Percentiles rank a stretch among this genome's conserved stretches.
Conservation (phyloP, 352 stramenopile species). For the Elongisporangium undulatum region DNA sequence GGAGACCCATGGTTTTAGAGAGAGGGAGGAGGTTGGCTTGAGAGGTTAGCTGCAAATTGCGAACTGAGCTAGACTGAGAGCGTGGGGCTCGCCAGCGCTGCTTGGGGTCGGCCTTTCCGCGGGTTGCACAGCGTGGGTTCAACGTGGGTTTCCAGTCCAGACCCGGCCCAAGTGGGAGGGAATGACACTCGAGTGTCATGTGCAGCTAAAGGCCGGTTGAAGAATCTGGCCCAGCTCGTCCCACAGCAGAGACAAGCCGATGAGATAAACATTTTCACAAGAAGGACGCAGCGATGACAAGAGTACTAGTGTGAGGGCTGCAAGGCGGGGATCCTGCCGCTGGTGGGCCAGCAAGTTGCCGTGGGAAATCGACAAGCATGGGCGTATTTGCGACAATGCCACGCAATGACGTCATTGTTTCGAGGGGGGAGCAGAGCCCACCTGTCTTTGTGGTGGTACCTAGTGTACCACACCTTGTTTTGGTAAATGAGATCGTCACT, state of each 20-base stretch:
- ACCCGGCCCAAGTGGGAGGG: not conserved
- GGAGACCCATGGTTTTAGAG: constrained; percentile 59
- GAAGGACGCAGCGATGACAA: not conserved
- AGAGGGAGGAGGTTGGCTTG: constrained; percentile 3
- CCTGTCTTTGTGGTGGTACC: not conserved
- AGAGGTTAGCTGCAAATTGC: constrained; percentile 24
- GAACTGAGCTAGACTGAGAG: constrained; percentile 19
- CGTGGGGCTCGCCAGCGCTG: constrained; percentile 4
- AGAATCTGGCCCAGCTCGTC: not conserved
- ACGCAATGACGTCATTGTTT: not conserved
- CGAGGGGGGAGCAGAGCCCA: not conserved
- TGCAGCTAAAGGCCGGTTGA: not conserved
- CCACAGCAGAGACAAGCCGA: not conserved
- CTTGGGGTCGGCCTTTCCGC: not conserved
- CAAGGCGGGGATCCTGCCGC: too few relatives aligned
- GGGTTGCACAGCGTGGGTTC: not conserved
- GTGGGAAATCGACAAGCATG: not conserved
- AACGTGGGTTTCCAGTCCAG: not conserved
- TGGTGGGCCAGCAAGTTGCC: not conserved
- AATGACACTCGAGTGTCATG: not conserved
- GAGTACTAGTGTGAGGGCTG: too few relatives aligned
- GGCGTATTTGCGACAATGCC: not conserved
- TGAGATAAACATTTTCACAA: not conserved
- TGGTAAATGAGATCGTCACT: not conserved
- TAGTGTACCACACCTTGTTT: not conserved